phyloP scores from a whole-genome alignment of 2,329 filamentous ascomycete genomes.

The Diaporthe caulivora region DNA sequence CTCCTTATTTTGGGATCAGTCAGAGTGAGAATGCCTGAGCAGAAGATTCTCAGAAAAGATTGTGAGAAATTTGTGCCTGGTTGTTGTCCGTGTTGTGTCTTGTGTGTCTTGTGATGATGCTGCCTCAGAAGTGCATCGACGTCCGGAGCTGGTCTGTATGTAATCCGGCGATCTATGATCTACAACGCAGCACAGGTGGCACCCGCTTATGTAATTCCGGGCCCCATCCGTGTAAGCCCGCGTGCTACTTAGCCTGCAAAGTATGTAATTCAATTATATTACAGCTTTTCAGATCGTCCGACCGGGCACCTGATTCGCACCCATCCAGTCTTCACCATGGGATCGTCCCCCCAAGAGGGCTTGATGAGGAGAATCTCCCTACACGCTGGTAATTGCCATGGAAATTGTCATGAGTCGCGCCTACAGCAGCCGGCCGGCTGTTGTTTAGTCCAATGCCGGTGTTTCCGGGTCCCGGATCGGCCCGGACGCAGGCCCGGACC shows the following conservation, averaged over 20 bases:
- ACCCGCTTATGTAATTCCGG: conserved; percentile 21
- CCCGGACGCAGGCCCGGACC: not conserved
- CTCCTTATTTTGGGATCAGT: not conserved
- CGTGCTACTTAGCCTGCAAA: not conserved
- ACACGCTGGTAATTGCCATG: rapidly evolving
- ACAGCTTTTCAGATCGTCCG: not conserved
- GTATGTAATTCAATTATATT: too few species aligned
- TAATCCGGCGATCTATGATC: not conserved
- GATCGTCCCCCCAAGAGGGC: not conserved
- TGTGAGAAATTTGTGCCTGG: too few species aligned
- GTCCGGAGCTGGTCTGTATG: not conserved
- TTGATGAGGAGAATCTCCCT: not conserved
- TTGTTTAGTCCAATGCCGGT: not conserved
- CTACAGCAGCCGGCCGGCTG: not conserved
- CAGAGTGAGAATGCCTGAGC: not conserved
- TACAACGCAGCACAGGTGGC: not conserved
- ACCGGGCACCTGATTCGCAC: not conserved
- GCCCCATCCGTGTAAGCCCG: not conserved
- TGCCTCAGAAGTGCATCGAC: not conserved
- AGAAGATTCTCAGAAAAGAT: not conserved
- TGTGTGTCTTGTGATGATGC: not conserved
- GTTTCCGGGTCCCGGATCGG: not conserved
- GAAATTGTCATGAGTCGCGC: not conserved
- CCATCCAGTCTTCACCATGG: not conserved
- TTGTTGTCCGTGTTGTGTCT: not conserved